phyloP scores from a whole-genome alignment of 2,329 filamentous ascomycete genomes.

The Curvularia sp. region DNA sequence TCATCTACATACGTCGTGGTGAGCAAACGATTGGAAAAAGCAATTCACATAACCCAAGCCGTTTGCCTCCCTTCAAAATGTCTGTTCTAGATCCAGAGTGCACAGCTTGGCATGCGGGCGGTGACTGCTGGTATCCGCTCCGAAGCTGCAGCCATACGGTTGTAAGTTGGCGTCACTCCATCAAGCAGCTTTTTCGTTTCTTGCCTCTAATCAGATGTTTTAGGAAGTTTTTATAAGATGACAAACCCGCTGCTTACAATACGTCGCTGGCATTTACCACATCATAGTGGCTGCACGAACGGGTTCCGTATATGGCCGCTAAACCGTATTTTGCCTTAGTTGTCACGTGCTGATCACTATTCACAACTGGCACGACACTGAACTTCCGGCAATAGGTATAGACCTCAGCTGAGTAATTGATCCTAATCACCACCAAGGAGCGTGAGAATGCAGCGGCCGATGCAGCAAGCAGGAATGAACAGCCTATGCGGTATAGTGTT shows the following conservation, averaged over 20 bases:
- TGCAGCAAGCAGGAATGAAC: background rate
- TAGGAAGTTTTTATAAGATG: background rate
- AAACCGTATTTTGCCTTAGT: background rate
- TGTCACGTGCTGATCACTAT: background rate
- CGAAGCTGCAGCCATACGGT: background rate
- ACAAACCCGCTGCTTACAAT: background rate
- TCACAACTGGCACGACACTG: too few species aligned
- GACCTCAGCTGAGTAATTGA: background rate
- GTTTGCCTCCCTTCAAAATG: background rate
- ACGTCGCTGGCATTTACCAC: background rate
- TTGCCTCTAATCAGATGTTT: background rate
- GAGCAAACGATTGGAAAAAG: background rate
- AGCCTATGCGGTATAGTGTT: background rate
- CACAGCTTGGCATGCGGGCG: background rate
- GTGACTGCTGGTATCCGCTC: background rate
- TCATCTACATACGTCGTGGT: background rate
- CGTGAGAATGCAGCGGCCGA: constrained; percentile 1
- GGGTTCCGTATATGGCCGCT: background rate
- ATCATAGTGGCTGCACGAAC: background rate
- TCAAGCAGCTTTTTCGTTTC: background rate
- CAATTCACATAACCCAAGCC: background rate
- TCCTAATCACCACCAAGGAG: background rate
- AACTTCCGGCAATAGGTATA: background rate
- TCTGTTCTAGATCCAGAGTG: background rate
- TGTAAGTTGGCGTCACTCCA: background rate